Percentiles rank a stretch among this genome's conserved stretches.
These are phyloP conservation scores for Solanum tarapatanum DNA, from an alignment of 257 asterid genomes.

Conservation along the genomic window DNA sequence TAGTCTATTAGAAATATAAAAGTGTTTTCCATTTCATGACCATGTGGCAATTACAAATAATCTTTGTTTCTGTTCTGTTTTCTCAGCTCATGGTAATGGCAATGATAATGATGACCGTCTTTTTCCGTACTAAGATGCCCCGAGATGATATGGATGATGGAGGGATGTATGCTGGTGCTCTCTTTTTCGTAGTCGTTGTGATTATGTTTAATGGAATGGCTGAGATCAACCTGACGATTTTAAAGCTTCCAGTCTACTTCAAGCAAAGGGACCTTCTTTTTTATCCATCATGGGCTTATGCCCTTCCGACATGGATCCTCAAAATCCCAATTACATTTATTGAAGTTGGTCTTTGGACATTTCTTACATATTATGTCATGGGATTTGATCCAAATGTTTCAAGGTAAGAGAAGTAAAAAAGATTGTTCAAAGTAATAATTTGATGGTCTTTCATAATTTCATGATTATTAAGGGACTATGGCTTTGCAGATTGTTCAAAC, in stretches of 20 bases:
- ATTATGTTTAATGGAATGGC: conserved; percentile 57
- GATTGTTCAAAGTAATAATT: neutral
- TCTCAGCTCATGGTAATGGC: conserved; percentile 36
- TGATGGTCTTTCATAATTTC: neutral
- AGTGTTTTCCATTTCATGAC: neutral
- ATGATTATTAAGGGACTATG: neutral
- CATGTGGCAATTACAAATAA: neutral
- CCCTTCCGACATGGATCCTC: conserved; percentile 50
- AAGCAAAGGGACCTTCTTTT: conserved; percentile 60
- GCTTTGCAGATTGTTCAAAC: conserved; percentile 48
- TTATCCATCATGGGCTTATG: conserved; percentile 67
- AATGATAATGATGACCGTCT: conserved; percentile 22
- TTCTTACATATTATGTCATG: conserved; percentile 45
- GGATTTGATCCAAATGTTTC: conserved; percentile 54
- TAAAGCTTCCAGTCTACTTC: conserved; percentile 63
- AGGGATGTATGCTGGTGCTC: conserved; percentile 29
- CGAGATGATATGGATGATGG: conserved; percentile 28
- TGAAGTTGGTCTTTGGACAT: conserved; percentile 41
- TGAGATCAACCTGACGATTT: conserved; percentile 47
- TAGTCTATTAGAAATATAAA: neutral
- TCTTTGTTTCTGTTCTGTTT: neutral
- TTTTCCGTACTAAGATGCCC: conserved; percentile 40
- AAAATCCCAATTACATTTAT: conserved; percentile 39
- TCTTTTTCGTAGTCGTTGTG: conserved; percentile 24
- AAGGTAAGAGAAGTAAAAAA: conserved; percentile 20